These are phyloP conservation scores for Anaeramoeba ignava DNA, from an alignment of 78 protist species.

Conservation along the genomic window DNA sequence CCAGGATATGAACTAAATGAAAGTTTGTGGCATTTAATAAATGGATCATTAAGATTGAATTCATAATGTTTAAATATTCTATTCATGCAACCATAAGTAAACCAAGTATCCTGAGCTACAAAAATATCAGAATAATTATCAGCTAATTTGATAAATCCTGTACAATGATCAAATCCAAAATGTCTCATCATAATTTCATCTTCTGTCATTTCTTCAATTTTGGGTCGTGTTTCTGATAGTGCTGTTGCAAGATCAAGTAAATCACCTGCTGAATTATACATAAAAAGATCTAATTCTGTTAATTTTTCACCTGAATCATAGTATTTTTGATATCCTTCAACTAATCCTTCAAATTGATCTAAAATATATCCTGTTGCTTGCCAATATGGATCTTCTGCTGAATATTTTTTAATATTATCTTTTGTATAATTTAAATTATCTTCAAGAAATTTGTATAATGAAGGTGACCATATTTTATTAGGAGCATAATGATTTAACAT, in stretches of 20 bases:
- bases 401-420: not conserved
- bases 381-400: constrained; percentile 1
- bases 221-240: not conserved
- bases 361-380: not conserved
- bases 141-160: constrained; percentile 5
- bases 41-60: not conserved
- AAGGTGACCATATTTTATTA: not conserved
- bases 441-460: not conserved
- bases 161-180: not conserved
- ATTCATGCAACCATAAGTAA: constrained; percentile 12
- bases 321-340: not conserved
- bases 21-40: not conserved
- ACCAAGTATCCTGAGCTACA: constrained; percentile 7
- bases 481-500: not conserved
- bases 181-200: not conserved
- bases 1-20: constrained; percentile 26
- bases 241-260: constrained; percentile 5
- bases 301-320: not conserved
- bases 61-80: constrained; percentile 13
- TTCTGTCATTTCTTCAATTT: constrained; percentile 1
- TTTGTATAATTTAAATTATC: not conserved
- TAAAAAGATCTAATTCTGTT: constrained; percentile 9
- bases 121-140: not conserved
- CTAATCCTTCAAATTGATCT: constrained; percentile 2
- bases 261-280: constrained; percentile 8